Base-by-base conservation (phyloP, 2,329 filamentous ascomycete species). In the Tolypocladium paradoxum region DNA sequence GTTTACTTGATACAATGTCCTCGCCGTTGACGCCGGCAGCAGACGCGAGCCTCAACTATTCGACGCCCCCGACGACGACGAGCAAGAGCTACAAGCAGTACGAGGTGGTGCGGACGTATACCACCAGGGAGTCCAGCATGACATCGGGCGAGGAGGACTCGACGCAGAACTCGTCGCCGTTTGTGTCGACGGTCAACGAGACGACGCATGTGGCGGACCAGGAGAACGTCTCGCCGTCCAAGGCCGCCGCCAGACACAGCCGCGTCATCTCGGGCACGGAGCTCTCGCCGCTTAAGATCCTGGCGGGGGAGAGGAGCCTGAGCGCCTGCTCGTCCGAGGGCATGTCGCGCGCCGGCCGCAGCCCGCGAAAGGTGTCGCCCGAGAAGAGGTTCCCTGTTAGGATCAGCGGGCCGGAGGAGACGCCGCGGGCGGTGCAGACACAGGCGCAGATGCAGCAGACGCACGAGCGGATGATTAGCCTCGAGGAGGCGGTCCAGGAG, bases 301-400 rank as follows among this genome's bases (percentile, higher is more conserved):
- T 83, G 36, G 63, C 71, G 34, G 68, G 68, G 38, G 65, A 67
- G 55, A 60, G 56, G 56, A 50, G 57, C 53, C 46, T 54, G 50
- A 49, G 49, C 47, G n/a, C 57, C 47, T 57, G 55, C 53, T 54
- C 37, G 50, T 62, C 53, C 54, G 54, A 59, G 46, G 64, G 60
- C 62, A 64, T 51, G 62, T 64, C 16, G 59, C 66, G 47, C 61
- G 66, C 9, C 68, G 36, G 52, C 31, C 37, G 70, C 45, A 79
- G 73, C 58, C 74, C 78, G 31, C 68, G 75, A 53, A 78, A 73
- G 57, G 57, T 73, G 46, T 76, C 64, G 40, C 77, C 79, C 18
- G 78, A 78, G 57, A 82, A 77, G 65, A 73, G 82, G 53, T 85
- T 84, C 61, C 82, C 82, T 52, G 75, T 85, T 60, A 81, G 78